Conservation (phyloP, 2,329 filamentous ascomycete species). For the Neophaeococcomyces mojaviensis region DNA sequence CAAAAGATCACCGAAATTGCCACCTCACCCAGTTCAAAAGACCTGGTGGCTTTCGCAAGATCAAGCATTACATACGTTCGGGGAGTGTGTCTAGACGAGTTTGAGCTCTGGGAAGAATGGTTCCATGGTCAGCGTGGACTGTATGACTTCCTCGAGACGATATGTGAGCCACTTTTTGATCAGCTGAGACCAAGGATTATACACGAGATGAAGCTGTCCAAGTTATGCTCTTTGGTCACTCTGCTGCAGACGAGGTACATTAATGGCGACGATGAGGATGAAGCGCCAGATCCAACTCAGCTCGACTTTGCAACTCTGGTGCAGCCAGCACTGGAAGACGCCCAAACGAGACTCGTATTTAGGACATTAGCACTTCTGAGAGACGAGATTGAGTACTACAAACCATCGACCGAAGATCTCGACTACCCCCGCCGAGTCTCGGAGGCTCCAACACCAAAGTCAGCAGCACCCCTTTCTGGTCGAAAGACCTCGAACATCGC, state of each 20-base stretch:
- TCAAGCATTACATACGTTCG: conserved; percentile 59
- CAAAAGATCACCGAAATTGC: conserved; percentile 52
- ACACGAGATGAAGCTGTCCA: conserved; percentile 58
- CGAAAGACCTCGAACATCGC: conserved; percentile 25
- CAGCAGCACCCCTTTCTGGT: conserved; percentile 29
- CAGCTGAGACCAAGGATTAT: conserved; percentile 58
- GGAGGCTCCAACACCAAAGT: conserved; percentile 28
- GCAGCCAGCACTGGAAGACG: conserved; percentile 59
- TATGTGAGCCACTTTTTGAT: conserved; percentile 62
- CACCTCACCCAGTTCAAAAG: conserved; percentile 52
- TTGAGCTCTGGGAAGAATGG: conserved; percentile 60
- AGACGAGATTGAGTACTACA: conserved; percentile 60
- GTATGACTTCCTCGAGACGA: conserved; percentile 59
- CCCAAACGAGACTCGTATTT: conserved; percentile 60
- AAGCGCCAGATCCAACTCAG: conserved; percentile 43
- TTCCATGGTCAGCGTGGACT: conserved; percentile 56
- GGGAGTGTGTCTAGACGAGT: conserved; percentile 59
- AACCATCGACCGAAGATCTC: conserved; percentile 56
- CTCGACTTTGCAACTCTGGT: conserved; percentile 57
- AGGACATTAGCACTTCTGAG: conserved; percentile 55
- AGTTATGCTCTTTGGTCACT: conserved; percentile 60
- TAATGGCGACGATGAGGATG: conserved; percentile 49
- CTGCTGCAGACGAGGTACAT: conserved; percentile 60
- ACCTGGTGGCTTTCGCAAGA: conserved; percentile 58
- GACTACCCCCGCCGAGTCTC: conserved; percentile 52